Percentiles rank a stretch among this genome's conserved stretches.
These are phyloP conservation scores for Geotrichum siamense DNA, from an alignment of 1,139 yeast genomes.

Conservation along the genomic window DNA sequence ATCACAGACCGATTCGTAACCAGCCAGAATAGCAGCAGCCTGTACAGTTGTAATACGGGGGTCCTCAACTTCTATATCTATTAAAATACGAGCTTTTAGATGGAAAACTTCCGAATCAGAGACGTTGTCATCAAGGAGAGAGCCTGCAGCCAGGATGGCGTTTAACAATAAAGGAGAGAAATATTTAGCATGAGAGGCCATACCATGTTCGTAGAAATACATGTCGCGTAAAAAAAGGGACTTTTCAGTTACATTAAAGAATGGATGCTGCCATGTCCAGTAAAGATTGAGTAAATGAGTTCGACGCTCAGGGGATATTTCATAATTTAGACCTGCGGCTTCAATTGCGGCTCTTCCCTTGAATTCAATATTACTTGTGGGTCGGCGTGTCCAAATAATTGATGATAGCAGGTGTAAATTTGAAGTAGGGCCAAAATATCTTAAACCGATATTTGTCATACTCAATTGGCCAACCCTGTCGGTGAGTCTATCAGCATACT, in stretches of 20 bases:
- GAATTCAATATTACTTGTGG: slow-evolving; percentile 16
- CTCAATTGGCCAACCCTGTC: slow-evolving; percentile 18
- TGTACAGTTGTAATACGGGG: slow-evolving; percentile 25
- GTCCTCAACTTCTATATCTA: slow-evolving; percentile 17
- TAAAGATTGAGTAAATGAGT: slow-evolving; percentile 23
- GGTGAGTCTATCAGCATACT: slow-evolving; percentile 13
- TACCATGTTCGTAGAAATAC: slow-evolving; percentile 15
- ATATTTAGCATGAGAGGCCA: slow-evolving; percentile 18
- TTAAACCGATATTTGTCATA: slow-evolving; percentile 24
- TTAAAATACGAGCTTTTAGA: slow-evolving; percentile 16
- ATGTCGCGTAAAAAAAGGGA: slow-evolving; percentile 23
- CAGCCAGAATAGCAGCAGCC: slow-evolving; percentile 22
- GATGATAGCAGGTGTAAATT: slow-evolving; percentile 20
- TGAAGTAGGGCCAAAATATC: slow-evolving; percentile 26
- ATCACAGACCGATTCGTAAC: slow-evolving; percentile 24
- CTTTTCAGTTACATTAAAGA: slow-evolving; percentile 21
- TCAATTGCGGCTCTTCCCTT: slow-evolving; percentile 17
- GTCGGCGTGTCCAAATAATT: slow-evolving; percentile 15
- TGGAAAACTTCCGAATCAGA: slow-evolving; percentile 12
- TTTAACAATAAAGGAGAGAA: slow-evolving; percentile 23
- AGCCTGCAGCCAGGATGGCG: slow-evolving; percentile 23
- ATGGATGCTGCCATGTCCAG: slow-evolving; percentile 27
- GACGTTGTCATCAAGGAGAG: slow-evolving; percentile 21
- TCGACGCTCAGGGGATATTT: slow-evolving; percentile 17
- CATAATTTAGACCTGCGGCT: slow-evolving; percentile 16